Evolutionary conservation across 768 basidiomycete genomes (phyloP), one percentile per base, ranked within the genome.

Genomic region (Leucocoprinus sp.): DNA sequence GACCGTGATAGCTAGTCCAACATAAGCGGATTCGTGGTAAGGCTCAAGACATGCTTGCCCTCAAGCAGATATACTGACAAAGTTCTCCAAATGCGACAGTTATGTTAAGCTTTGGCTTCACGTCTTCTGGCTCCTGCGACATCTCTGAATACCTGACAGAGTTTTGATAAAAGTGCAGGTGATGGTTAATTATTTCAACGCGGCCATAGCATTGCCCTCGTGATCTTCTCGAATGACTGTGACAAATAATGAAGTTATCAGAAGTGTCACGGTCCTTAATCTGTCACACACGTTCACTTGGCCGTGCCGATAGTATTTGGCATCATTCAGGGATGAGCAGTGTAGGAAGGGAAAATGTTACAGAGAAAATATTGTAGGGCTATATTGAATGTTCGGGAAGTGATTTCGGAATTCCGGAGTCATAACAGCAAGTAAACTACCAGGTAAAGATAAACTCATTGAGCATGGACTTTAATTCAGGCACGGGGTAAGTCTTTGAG

Each of bases 41-140:
- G 18, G 37, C 12, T 18, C 28, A 37, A 9, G 27, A 18, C 8
- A 31, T 38, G 45, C 2, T 14, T 28, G 39, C 48, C n/a, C 43
- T 33, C 28, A 29, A 29, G 28, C 28, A 7, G 14, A 14, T 33
- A 84, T 82, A 66, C 43, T 64, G 62, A 12, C 31, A 8, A 12
- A 4, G 9, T 31, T 74, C 76, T 45, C 82, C 79, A 48, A 70
- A 76, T 27, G 60, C 58, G 53, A 85, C 66, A 42, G 65, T 63
- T n/a, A 85, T 60, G 58, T 77, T 81, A 37, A 85, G 65, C 53
- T 85, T 85, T 12, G 83, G 82, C 59, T 84, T 85, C 19, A 78
- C 74, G 38, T 61, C 65, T 34, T 58, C 58, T 52, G 76, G 46
- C 58, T 78, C 65, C 69, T 78, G 66, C 41, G 68, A 65, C 74